Base-by-base conservation (phyloP, 192 early-diverging fungal species). In the Funneliformis geosporum region DNA sequence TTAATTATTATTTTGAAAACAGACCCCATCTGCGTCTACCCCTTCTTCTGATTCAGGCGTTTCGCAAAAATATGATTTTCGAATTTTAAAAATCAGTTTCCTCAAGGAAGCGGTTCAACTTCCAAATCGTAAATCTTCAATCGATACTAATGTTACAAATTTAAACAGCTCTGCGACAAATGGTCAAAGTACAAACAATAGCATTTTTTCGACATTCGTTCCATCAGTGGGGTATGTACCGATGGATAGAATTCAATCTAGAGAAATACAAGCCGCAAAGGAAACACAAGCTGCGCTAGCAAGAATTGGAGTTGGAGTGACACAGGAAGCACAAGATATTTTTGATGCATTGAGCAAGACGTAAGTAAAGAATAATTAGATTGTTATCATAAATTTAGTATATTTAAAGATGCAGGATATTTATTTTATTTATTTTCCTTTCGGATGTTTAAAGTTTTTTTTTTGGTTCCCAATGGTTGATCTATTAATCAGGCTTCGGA, bases 321-420 rank as follows among this genome's bases (percentile, higher is more conserved):
- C 91, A 66, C 86, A 89, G 46, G 85, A 88, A 83, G 94, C 87
- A 8, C 93, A 95, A 83, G 85, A 87, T 33, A 91, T 95, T 72
- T 95, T 95, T 80, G 92, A 95, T 81, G 94, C 93, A 16, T 80
- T 95, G 39, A 89, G 88, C 43, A 94, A 92, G 82, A 95, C 94
- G 85, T 91, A 87, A 80, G 90, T 78, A 25, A 47, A 43, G 23
- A 33, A 42, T 16, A 65, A 4, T 46, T 43, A 39, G 10, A 12
- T 65, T 28, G 21, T 73, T 81, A 12, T 16, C n/a, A 75, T 47
- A 18, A 28, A 23, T 27, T 21, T 8, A 50, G 27, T 40, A 40
- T 39, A 43, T 69, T 27, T 71, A n/a, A 33, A 33, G 2, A n/a
- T n/a, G 33, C 33, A 33, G 33, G 33, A 33, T 33, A 33, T 33